These are phyloP conservation scores for Silene latifolia DNA, from an alignment of 148 eudicot species.

Conservation along the genomic window DNA sequence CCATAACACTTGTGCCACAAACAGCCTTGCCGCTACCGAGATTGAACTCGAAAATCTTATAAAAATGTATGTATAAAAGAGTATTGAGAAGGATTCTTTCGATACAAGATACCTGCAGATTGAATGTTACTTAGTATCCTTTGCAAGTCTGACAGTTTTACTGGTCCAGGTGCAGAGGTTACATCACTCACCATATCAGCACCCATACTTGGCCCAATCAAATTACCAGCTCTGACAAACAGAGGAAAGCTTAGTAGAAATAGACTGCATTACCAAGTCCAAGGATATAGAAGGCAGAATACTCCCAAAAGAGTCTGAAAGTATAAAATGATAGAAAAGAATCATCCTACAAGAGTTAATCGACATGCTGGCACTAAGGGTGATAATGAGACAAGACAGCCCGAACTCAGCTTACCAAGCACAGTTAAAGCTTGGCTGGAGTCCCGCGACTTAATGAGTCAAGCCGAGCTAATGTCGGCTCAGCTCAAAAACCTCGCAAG, in stretches of 20 bases:
- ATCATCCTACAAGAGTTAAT: neutral
- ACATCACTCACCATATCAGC: conserved; percentile 79
- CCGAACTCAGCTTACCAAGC: no score
- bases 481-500: no score
- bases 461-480: no score
- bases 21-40: neutral
- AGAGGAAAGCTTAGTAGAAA: neutral
- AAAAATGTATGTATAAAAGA: neutral
- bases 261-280: neutral
- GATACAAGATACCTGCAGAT: conserved; percentile 47
- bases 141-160: conserved; percentile 84
- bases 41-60: neutral
- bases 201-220: conserved; percentile 73
- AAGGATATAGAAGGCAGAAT: neutral
- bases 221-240: conserved; percentile 72
- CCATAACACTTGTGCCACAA: neutral
- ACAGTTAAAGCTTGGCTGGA: no score
- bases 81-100: neutral
- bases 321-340: neutral
- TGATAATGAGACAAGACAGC: no score
- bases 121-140: conserved; percentile 88
- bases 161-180: conserved; percentile 86
- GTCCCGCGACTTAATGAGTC: no score
- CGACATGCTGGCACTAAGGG: neutral
- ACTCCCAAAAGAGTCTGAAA: neutral